Base-by-base conservation (phyloP, 495 filamentous ascomycete genomes). In the Aspergillus sclerotioniger region DNA sequence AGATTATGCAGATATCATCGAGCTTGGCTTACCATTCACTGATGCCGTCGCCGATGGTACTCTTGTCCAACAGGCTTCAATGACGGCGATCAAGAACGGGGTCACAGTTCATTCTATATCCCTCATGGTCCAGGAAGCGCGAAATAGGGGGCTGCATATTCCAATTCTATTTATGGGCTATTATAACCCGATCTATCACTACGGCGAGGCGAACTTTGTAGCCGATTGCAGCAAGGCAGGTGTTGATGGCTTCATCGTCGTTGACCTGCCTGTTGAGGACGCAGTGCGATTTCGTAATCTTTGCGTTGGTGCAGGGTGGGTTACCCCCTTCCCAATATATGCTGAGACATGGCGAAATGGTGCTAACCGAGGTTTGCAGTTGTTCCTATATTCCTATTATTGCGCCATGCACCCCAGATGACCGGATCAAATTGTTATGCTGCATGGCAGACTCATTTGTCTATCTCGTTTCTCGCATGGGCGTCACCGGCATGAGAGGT, bases 101-200 rank as follows among this genome's bases (percentile, higher is more conserved):
- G 86, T 93, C 56, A 91, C 84, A 8, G 84, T 91, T 57, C 70
- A 77, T 49, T 81, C 78, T 44, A 84, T 83, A 9, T 78, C 95
- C 37, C 78, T 87, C 58, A 90, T 90, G 70, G 83, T 94, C 33
- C 80, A 84, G 54, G 78, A 86, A 48, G 86, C 91, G 10, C 79
- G 91, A 55, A 75, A 79, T 48, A 78, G 76, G 54, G 91, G 91
- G 20, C 73, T 96, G 35, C 82, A 74, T 56, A 85, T 83, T 4
- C 91, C 91, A 15, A 81, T 96, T 39, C 71, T 96, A 57, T 80
- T 96, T 58, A 95, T 96, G 91, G 91, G 91, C 57, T 95, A 96
- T 79, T 96, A 94, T 72, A 94, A 95, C 70, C 90, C 90, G 0
- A 71, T 95, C 37, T 74, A 93, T 41, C 86, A 82, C 66, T 95